These are phyloP conservation scores for Fusarium nelsonii DNA, from an alignment of 2,329 filamentous ascomycete species.

Conservation along the genomic window DNA sequence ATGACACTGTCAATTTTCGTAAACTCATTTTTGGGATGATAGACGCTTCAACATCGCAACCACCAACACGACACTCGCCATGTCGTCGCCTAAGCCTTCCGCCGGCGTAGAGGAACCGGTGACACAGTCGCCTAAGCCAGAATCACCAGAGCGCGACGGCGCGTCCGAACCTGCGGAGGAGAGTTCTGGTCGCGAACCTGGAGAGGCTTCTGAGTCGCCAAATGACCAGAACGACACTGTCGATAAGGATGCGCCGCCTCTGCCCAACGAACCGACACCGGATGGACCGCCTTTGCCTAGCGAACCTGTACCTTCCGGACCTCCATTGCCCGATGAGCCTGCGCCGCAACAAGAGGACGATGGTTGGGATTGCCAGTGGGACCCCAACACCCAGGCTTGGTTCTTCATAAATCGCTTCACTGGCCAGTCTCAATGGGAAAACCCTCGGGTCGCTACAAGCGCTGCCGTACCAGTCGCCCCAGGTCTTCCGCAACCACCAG, in stretches of 20 bases:
- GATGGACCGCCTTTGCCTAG: constrained; percentile 52
- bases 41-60: constrained; percentile 45
- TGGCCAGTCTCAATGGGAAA: constrained; percentile 82
- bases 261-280: constrained; percentile 52
- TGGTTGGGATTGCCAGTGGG: constrained; percentile 88
- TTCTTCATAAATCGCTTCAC: constrained; percentile 91
- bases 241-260: constrained; percentile 50
- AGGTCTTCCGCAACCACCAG: constrained; percentile 49
- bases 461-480: constrained; percentile 32
- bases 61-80: constrained; percentile 21
- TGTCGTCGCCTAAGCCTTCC: constrained; percentile 42
- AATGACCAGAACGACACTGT: constrained; percentile 15
- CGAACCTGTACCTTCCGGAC: constrained; percentile 49
- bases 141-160: constrained; percentile 26
- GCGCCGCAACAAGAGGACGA: constrained; percentile 70
- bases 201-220: constrained; percentile 41
- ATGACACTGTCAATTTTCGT: constrained; percentile 50
- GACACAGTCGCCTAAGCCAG: constrained; percentile 28
- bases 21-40: constrained; percentile 57
- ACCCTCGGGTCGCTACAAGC: constrained; percentile 76
- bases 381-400: constrained; percentile 74
- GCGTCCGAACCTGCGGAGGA: constrained; percentile 29
- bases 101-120: constrained; percentile 29
- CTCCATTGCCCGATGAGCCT: constrained; percentile 59
- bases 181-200: constrained; percentile 40